These are phyloP conservation scores for Isatis tinctoria DNA, from an alignment of 345 rosid species.

Conservation along the genomic window DNA sequence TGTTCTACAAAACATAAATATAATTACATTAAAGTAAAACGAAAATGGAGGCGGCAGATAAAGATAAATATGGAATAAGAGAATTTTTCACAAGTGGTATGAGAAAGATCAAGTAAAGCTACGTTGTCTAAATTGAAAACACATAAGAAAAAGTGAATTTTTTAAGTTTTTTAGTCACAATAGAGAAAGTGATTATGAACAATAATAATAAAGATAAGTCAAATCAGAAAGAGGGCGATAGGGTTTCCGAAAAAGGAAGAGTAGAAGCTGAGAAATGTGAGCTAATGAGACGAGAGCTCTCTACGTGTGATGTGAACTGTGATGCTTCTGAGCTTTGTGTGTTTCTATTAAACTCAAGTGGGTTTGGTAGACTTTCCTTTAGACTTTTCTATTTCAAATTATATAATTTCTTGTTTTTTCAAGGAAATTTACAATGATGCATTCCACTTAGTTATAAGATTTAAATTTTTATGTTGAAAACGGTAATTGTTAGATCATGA, in stretches of 20 bases:
- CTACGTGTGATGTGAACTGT: slow-evolving; percentile 27
- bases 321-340: slow-evolving; percentile 31
- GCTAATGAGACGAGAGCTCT: slow-evolving; percentile 14
- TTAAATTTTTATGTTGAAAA: background rate
- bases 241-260: slow-evolving; percentile 28
- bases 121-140: slow-evolving; percentile 15
- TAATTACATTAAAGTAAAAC: background rate
- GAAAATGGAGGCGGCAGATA: background rate
- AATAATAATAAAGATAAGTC: slow-evolving; percentile 8
- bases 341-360: slow-evolving; percentile 27
- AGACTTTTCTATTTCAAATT: background rate
- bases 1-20: background rate
- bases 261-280: slow-evolving; percentile 25
- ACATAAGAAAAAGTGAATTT: slow-evolving; percentile 17
- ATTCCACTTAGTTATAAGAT: background rate
- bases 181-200: slow-evolving; percentile 26
- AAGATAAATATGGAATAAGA: background rate
- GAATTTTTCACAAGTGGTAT: slow-evolving; percentile 1
- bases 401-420: background rate
- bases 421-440: too few relatives aligned
- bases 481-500: too few relatives aligned
- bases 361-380: slow-evolving; percentile 32
- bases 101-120: slow-evolving; percentile 4
- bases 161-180: too few relatives aligned
- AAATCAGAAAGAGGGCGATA: slow-evolving; percentile 24